phyloP scores from a whole-genome alignment of 1,139 yeast genomes.

The Debaryomyces coudertii region DNA sequence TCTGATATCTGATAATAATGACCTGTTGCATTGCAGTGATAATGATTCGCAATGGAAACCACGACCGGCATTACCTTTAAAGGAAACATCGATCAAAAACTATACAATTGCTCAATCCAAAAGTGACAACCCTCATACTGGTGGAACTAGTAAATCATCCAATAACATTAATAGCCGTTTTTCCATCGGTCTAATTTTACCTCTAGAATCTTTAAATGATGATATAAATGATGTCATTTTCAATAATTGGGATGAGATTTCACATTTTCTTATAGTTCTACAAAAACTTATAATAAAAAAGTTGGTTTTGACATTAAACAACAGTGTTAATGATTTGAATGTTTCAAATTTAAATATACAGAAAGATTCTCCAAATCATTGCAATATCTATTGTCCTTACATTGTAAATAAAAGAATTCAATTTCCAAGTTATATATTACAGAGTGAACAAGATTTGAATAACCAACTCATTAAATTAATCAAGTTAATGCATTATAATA shows the following conservation, averaged over 20 bases:
- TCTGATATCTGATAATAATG: constrained; percentile 38
- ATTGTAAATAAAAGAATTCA: constrained; percentile 42
- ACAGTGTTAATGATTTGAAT: constrained; percentile 6
- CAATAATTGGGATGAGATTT: constrained; percentile 53
- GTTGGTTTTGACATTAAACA: constrained; percentile 29
- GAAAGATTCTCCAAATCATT: constrained; percentile 1
- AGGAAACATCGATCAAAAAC: constrained; percentile 21
- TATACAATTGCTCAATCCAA: constrained; percentile 10
- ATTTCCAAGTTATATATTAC: constrained; percentile 41
- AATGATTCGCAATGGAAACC: constrained; percentile 33
- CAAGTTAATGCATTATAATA: constrained; percentile 41
- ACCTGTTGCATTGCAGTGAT: constrained; percentile 12
- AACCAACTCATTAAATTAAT: constrained; percentile 38
- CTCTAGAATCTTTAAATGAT: constrained; percentile 36
- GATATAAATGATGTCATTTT: constrained; percentile 45
- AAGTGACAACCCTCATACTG: background rate
- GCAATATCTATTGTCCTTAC: constrained; percentile 24
- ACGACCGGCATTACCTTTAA: constrained; percentile 35
- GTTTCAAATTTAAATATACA: background rate
- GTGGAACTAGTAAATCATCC: constrained; percentile 16
- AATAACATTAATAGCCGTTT: constrained; percentile 40
- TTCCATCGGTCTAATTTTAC: constrained; percentile 53
- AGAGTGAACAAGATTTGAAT: constrained; percentile 46
- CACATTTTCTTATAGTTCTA: constrained; percentile 41
- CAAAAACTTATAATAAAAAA: constrained; percentile 44